Base-by-base conservation (phyloP, 495 filamentous ascomycete genomes). In the Rhypophila decipiens region DNA sequence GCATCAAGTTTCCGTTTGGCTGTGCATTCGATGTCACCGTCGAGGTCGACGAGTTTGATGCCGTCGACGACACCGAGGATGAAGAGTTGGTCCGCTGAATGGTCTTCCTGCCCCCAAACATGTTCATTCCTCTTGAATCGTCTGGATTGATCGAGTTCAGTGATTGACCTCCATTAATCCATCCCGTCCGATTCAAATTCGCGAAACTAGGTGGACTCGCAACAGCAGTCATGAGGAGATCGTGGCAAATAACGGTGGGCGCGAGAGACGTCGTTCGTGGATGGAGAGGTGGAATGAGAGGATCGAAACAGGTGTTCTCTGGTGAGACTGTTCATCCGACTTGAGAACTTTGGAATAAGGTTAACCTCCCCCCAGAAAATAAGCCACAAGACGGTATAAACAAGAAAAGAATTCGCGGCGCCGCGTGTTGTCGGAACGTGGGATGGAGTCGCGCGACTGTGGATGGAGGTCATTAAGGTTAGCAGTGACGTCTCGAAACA, bases 141-240 rank as follows among this genome's bases (percentile, higher is more conserved):
- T 96, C 88, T 50, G 84, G 65, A 69, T 84, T 87, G 80, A 93
- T 89, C 50, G 85, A 76, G 72, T 82, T 84, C 51, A 88, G 74
- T 52, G 78, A 77, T 77, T 86, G 79, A 65, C 80, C 82, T 71
- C 80, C 80, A 80, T 84, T 83, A 83, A 77, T 71, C 82, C 80
- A 85, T 82, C 73, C 72, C 66, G 79, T 69, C 49, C 81, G 74
- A 48, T 72, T 78, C 53, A 72, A 67, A 49, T 73, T 74, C 73
- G 90, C 83, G 67, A 96, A 90, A 69, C 83, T 90, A 67, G 87
- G 87, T 52, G 87, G 89, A 72, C 82, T 87, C 61, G 90, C 93
- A 70, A 98, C 91, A 68, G 93, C 93, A 79, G 93, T 98, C 93
- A 98, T 98, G 64, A 57, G 59, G 61, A 62, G 57, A 51, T 49